Conservation (phyloP, 1,284 basidiomycete genomes). For the Hemileia vastatrix region DNA sequence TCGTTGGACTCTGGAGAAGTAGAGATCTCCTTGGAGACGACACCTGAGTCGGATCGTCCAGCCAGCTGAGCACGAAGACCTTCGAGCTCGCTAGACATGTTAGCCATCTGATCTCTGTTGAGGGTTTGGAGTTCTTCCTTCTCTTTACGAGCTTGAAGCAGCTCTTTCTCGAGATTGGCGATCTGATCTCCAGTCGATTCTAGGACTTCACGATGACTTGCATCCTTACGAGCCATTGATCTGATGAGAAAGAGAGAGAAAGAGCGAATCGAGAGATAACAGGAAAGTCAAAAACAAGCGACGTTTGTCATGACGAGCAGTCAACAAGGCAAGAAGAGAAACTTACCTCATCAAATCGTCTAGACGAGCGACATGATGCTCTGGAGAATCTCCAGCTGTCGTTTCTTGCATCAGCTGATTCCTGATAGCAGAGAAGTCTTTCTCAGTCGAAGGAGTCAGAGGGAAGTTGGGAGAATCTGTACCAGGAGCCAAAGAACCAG, state of each 20-base stretch:
- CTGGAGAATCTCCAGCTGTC: no score
- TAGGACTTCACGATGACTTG: conserved; percentile 65
- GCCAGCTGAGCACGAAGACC: conserved; percentile 58
- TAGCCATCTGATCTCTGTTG: conserved; percentile 55
- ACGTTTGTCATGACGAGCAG: neutral
- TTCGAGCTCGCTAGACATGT: conserved; percentile 75
- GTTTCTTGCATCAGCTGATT: no score
- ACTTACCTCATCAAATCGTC: conserved; percentile 83
- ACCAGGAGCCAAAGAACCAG: neutral
- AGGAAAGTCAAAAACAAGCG: neutral
- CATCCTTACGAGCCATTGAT: conserved; percentile 90
- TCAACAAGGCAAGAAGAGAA: neutral
- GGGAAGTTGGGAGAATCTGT: neutral
- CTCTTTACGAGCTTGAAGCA: conserved; percentile 57
- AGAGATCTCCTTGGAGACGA: neutral
- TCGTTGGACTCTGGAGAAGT: neutral
- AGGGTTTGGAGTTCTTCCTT: no score
- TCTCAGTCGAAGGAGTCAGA: no score
- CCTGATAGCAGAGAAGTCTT: no score
- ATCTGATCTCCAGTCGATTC: no score
- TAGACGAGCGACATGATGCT: conserved; percentile 52
- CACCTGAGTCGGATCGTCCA: no score
- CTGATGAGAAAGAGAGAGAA: no score
- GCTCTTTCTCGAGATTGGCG: conserved; percentile 58
- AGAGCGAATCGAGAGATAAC: neutral